Conservation (phyloP, 768 basidiomycete genomes). For the Mrakia blollopis region DNA sequence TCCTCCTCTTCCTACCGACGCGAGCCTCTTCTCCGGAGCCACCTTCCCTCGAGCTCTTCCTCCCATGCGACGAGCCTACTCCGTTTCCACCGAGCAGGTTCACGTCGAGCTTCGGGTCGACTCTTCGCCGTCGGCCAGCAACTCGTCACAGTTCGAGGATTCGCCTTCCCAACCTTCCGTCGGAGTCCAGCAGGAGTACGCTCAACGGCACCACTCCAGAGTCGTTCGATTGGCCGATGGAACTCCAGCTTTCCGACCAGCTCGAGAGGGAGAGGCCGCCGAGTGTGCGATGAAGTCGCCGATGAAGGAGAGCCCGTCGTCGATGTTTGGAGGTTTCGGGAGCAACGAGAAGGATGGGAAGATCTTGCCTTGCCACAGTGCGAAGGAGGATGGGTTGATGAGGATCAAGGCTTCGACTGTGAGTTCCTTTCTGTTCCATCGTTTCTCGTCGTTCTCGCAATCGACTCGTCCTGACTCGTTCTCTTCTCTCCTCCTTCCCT, state of each 20-base stretch:
- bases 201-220: not conserved
- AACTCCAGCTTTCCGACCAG: slow-evolving; percentile 3
- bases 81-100: slow-evolving; percentile 7
- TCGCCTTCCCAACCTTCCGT: slow-evolving; percentile 16
- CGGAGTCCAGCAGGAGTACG: slow-evolving; percentile 14
- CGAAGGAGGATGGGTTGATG: slow-evolving; percentile 92
- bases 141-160: slow-evolving; percentile 11
- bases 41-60: slow-evolving; percentile 12
- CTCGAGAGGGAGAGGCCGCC: not conserved
- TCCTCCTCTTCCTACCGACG: not conserved
- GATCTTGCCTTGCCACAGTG: slow-evolving; percentile 85
- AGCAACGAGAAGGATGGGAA: slow-evolving; percentile 88
- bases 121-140: slow-evolving; percentile 2
- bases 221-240: slow-evolving; percentile 18
- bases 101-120: slow-evolving; percentile 1
- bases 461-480: slow-evolving; percentile 31
- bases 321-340: slow-evolving; percentile 24
- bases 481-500: not conserved
- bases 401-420: slow-evolving; percentile 77
- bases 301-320: slow-evolving; percentile 1
- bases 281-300: slow-evolving; percentile 17
- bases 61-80: slow-evolving; percentile 21
- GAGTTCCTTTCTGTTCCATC: slow-evolving; percentile 40
- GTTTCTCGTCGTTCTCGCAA: not conserved
- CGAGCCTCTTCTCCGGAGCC: not conserved